Percentiles rank a stretch among this genome's conserved stretches.
These are phyloP conservation scores for Thelephora ganbajun DNA, from an alignment of 768 basidiomycete species.

Conservation along the genomic window DNA sequence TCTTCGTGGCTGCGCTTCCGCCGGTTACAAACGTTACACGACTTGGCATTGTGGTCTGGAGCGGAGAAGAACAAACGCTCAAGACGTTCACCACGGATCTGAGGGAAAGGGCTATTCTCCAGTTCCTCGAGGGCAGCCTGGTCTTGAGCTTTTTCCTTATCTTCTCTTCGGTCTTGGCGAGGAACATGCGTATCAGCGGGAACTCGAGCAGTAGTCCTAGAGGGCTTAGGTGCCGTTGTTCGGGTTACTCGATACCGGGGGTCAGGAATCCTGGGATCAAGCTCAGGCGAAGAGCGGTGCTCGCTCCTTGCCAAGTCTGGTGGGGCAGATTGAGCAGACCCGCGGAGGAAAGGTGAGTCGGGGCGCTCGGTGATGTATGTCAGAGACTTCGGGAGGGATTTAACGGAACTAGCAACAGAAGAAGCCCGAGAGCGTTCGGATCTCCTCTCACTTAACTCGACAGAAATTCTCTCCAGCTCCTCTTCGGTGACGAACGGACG, in stretches of 20 bases:
- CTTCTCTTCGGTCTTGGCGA: slow-evolving; percentile 4
- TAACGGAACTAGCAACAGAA: slow-evolving; percentile 3
- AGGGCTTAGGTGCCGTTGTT: background rate
- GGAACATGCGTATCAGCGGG: background rate
- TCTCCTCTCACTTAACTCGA: slow-evolving; percentile 54
- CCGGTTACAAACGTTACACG: slow-evolving; percentile 54
- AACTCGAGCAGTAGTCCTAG: no score
- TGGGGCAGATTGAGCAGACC: background rate
- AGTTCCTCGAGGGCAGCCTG: slow-evolving; percentile 13
- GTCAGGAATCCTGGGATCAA: background rate
- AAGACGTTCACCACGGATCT: slow-evolving; percentile 64
- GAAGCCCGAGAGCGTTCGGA: slow-evolving; percentile 25
- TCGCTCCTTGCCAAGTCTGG: background rate
- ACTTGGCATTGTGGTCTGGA: slow-evolving; percentile 58
- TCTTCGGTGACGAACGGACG: slow-evolving; percentile 37
- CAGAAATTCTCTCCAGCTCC: slow-evolving; percentile 48
- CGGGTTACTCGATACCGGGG: background rate
- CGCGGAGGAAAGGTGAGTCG: background rate
- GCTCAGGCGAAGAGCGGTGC: background rate
- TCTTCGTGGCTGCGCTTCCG: slow-evolving; percentile 16
- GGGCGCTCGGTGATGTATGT: background rate
- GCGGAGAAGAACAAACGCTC: slow-evolving; percentile 75
- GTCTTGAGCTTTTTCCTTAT: background rate
- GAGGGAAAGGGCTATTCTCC: slow-evolving; percentile 53
- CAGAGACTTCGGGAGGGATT: background rate